Evolutionary conservation across 2,329 filamentous ascomycete species (phyloP).

Genomic region (Botrytis medusae): DNA sequence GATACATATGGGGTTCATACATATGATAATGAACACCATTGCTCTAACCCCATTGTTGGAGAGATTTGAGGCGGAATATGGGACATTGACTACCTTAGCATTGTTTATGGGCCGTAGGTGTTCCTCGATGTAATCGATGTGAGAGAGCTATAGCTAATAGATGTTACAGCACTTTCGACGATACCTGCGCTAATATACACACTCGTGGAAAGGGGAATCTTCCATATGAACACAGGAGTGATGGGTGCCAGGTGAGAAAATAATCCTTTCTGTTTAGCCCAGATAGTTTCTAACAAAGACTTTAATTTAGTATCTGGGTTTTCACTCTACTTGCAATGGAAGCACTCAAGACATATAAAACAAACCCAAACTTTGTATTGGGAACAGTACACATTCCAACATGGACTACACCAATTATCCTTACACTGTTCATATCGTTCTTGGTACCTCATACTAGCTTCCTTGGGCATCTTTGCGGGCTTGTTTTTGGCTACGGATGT

Average conservation of each 20-base stretch:
- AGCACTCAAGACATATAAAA: slow-evolving; percentile 78
- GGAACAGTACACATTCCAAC: slow-evolving; percentile 73
- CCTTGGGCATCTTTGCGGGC: slow-evolving; percentile 80
- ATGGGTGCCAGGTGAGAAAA: slow-evolving; percentile 74
- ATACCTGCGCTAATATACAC: slow-evolving; percentile 82
- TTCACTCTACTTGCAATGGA: slow-evolving; percentile 85
- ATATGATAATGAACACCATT: slow-evolving; percentile 75
- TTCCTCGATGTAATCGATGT: neutral
- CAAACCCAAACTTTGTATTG: slow-evolving; percentile 74
- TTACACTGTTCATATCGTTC: slow-evolving; percentile 71
- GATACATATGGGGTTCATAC: slow-evolving; percentile 78
- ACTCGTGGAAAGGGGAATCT: slow-evolving; percentile 70
- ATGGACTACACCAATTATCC: slow-evolving; percentile 82
- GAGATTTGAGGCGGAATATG: slow-evolving; percentile 89
- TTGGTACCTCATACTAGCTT: slow-evolving; percentile 81
- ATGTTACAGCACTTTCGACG: slow-evolving; percentile 64
- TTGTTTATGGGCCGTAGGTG: slow-evolving; percentile 87
- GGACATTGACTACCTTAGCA: slow-evolving; percentile 81
- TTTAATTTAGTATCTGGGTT: slow-evolving; percentile 77
- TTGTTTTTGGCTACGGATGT: slow-evolving; percentile 86
- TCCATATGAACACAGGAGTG: slow-evolving; percentile 70
- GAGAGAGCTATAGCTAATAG: slow-evolving; percentile 1
- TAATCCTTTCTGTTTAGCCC: neutral
- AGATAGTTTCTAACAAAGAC: slow-evolving; percentile 29
- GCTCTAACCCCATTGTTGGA: slow-evolving; percentile 86